Base-by-base conservation (phyloP, 2,329 filamentous ascomycete species). In the Colletotrichum salicis region DNA sequence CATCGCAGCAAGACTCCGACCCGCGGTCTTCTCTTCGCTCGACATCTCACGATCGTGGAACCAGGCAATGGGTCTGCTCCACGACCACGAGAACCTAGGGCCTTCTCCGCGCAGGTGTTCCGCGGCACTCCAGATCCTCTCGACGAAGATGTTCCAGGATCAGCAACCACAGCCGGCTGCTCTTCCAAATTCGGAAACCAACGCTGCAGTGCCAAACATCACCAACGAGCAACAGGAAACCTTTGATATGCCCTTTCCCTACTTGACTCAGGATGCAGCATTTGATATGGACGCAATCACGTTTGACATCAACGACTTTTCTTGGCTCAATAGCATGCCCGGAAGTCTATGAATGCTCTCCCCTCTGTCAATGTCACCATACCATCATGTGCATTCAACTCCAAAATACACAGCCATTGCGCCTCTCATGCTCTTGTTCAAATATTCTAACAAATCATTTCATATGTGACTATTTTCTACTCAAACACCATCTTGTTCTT, bases 401-500 rank as follows among this genome's bases (percentile, higher is more conserved):
- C 3, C n/a, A 19, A 37, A 33, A 54, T 35, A 59, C 33, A 59
- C 62, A 22, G 35, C 29, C 29, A 35, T n/a, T 7, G 31, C 10
- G 54, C 45, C 61, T 29, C n/a, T n/a, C 27, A 22, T 27, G 15
- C 37, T 52, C 6, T 52, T 13, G 2, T 7, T 33, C 15, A 37
- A n/a, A 15, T 7, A 29, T 48, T 15, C 29, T 31, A 7, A 41
- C 8, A 2, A 8, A 7, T n/a, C 12, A 4, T 5, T 60, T 51
- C 45, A 3, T 37, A 12, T 6, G 27, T 24, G 22, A 2, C 3
- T 24, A 13, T 8, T 33, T 15, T 37, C 19, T 78, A 78, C 64
- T 81, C 77, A 33, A 82, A 82, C 0, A 75, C 77, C 77, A 87
- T 83, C 66, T 77, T 81, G 61, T 87, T 83, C 70, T 68, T 80